phyloP scores from a whole-genome alignment of 1,284 basidiomycete species.

The Cystobasidium sp. region DNA sequence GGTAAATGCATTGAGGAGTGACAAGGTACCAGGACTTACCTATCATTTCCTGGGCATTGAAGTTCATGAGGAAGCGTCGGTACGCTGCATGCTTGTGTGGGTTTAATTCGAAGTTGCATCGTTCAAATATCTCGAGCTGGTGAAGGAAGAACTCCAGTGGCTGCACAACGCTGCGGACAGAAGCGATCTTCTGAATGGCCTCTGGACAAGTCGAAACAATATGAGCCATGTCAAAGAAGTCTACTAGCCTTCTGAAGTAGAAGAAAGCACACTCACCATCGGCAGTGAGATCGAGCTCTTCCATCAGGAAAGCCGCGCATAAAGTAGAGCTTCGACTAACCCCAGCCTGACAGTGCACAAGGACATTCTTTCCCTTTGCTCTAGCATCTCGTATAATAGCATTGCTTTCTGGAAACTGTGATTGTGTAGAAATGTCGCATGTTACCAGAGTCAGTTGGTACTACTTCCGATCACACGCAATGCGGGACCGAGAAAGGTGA shows the following conservation, averaged over 20 bases:
- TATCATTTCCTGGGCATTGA: conserved; percentile 53
- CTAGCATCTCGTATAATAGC: conserved; percentile 54
- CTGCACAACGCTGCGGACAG: conserved; percentile 52
- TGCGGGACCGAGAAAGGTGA: background rate
- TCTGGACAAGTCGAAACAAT: conserved; percentile 41
- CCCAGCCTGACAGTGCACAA: conserved; percentile 59
- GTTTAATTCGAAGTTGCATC: conserved; percentile 55
- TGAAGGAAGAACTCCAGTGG: conserved; percentile 57
- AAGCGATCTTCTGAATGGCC: conserved; percentile 54
- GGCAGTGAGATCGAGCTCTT: conserved; percentile 51
- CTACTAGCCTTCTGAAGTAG: background rate
- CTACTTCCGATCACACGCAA: background rate
- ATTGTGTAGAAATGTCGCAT: too few relatives aligned
- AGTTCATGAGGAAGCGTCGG: conserved; percentile 57
- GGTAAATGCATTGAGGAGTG: conserved; percentile 42
- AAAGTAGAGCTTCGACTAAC: conserved; percentile 56
- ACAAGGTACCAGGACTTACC: conserved; percentile 22
- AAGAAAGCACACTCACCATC: conserved; percentile 36
- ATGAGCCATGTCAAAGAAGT: background rate
- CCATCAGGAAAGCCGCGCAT: conserved; percentile 57
- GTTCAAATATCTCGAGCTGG: conserved; percentile 57
- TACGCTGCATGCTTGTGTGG: conserved; percentile 55
- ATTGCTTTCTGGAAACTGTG: conserved; percentile 54
- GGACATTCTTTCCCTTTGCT: conserved; percentile 52
- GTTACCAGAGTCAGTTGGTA: too few relatives aligned